Evolutionary conservation across 495 filamentous ascomycete species (phyloP), one percentile per base, ranked within the genome.

Genomic region (Diplogelasinospora grovesii): DNA sequence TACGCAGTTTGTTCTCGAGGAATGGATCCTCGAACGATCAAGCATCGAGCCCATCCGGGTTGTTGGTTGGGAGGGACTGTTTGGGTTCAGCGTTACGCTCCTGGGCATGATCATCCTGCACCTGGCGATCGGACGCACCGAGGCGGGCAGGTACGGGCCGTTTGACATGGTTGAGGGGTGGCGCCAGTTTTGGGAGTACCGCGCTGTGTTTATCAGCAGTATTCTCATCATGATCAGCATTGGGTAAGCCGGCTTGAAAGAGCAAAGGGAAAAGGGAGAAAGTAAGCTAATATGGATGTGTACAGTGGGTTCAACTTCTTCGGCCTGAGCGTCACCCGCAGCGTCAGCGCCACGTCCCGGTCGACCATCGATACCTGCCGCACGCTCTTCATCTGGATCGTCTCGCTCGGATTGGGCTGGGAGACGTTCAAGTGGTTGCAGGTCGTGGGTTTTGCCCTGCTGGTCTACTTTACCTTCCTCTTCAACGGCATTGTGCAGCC

Each of bases 351-450:
- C 15, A 98, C 92, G 0, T 84, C 89, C 0, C 81, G 92, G 35
- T 93, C 86, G 41, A 95, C 89, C 9, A 96, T 98, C 50, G 92
- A 98, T 59, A 98, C 93, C 1, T 96, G 89, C 69, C 82, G 92
- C 1, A 98, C 92, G 0, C 74, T 98, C 3, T 97, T 97, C 72
- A 97, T 98, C 67, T 98, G 92, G 92, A 73, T 98, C 20, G 86
- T 95, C 13, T 93, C 86, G 3, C 74, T 98, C 8, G 88, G 83
- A 5, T 75, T 98, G 0, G 89, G 92, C 37, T 98, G 92, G 92
- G 92, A 98, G 64, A 79, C 76, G 8, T 98, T 98, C 77, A 98
- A 97, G 66, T 95, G 89, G 84, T 74, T 98, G 8, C 92, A 98
- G 63, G 86, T 98, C 3, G 59, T 75, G 2, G 92, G 92, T 2